Base-by-base conservation (phyloP, 2,329 filamentous ascomycete genomes). In the Aspergillus sp. region DNA sequence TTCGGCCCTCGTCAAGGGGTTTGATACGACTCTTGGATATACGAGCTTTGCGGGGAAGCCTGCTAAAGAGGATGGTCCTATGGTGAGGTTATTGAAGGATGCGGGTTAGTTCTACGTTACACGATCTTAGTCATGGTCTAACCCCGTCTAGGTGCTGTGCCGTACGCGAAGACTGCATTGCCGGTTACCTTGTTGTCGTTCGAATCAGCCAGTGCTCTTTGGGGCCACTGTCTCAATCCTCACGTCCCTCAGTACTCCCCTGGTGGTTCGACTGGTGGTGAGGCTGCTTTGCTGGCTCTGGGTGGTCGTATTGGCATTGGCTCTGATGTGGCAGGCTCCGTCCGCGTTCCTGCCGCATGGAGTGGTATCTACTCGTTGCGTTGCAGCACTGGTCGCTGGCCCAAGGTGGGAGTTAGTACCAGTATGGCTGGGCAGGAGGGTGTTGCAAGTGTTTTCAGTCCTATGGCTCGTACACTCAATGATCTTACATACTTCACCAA, bases 391-490 rank as follows among this genome's bases (percentile, higher is more conserved):
- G 90, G 91, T 2, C 78, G 90, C 39, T 96, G 90, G 89, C 88
- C 89, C 1, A 95, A 94, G 65, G 77, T 81, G 34, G 89, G 89
- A 7, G 83, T 89, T 62, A 80, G 79, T 48, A 95, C 90, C 0
- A 90, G 86, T 56, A 95, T 95, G 89, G 82, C 87, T 0, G 91
- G 91, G 0, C 90, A 96, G 62, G 91, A 96, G 61, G 90, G 90
- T 1, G 82, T 96, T 29, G 83, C 88, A 1, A 88, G 85, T 50
- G 89, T 95, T 13, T 95, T 90, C 68, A 91, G 87, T 45, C 90
- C 90, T 5, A 96, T 97, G 91, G 81, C 90, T 3, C 79, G 90
- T 42, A 95, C 90, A 0, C 68, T 95, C 46, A 79, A 83, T 50
- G 90, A 96, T 60, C 70, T 96, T 48, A 78, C 77, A 1, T 95